Percentiles rank a stretch among this genome's conserved stretches.
These are phyloP conservation scores for Naganishia albida DNA, from an alignment of 1,284 basidiomycete genomes.

Conservation along the genomic window DNA sequence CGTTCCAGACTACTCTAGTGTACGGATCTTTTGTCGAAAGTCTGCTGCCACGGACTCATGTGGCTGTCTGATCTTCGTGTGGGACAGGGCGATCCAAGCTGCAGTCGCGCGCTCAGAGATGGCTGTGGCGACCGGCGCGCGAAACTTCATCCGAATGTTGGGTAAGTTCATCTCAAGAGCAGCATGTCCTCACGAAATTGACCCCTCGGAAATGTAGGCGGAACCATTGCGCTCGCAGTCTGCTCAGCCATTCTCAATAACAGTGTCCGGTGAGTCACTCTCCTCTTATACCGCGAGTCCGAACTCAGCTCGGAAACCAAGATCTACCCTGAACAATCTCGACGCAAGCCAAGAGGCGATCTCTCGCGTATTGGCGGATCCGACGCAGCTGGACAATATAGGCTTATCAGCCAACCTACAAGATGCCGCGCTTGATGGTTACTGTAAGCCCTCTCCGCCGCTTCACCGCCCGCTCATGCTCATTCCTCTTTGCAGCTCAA, in stretches of 20 bases:
- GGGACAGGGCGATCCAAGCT: slow-evolving; percentile 60
- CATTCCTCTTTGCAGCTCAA: slow-evolving; percentile 36
- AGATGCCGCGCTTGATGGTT: slow-evolving; percentile 40
- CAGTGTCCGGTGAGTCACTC: slow-evolving; percentile 36
- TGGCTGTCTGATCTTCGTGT: background rate
- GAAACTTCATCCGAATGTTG: slow-evolving; percentile 50
- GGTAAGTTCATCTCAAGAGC: slow-evolving; percentile 37
- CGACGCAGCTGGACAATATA: slow-evolving; percentile 38
- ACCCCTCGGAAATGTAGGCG: background rate
- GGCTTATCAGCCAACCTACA: slow-evolving; percentile 37
- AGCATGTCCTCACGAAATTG: slow-evolving; percentile 38
- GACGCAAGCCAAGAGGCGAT: slow-evolving; percentile 8
- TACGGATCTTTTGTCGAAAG: background rate
- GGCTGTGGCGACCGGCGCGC: slow-evolving; percentile 48
- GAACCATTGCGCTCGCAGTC: slow-evolving; percentile 38
- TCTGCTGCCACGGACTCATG: background rate
- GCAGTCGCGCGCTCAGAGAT: slow-evolving; percentile 46
- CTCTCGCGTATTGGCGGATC: slow-evolving; percentile 40
- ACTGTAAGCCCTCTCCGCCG: slow-evolving; percentile 40
- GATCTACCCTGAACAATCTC: slow-evolving; percentile 18
- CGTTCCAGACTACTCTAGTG: slow-evolving; percentile 49
- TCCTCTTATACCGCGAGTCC: slow-evolving; percentile 2
- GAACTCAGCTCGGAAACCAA: background rate
- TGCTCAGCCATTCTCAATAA: slow-evolving; percentile 43
- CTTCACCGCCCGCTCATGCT: background rate